phyloP scores from a whole-genome alignment of 2,329 filamentous ascomycete genomes.

The Phyllachora maydis region DNA sequence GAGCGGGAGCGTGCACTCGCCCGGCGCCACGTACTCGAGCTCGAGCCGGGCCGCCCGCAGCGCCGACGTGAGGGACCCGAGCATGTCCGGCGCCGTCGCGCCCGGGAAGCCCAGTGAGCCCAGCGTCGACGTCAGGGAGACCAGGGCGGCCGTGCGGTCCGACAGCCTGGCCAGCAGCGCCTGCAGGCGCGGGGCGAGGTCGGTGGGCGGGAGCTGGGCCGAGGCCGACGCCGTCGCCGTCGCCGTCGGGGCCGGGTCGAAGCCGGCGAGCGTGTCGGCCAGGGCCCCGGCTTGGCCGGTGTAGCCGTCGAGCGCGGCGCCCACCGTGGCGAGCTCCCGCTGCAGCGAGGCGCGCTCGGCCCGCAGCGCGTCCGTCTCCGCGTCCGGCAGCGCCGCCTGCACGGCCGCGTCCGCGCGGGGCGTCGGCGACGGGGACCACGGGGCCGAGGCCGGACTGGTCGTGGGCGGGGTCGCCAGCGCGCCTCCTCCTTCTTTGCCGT shows the following conservation, averaged over 20 bases:
- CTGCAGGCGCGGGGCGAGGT: slow-evolving; percentile 20
- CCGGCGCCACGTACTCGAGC: slow-evolving; percentile 39
- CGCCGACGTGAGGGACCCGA: slow-evolving; percentile 22
- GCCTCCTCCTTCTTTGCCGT: too few species aligned
- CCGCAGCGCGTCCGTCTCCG: slow-evolving; percentile 18
- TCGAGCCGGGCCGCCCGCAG: slow-evolving; percentile 38
- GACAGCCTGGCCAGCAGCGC: slow-evolving; percentile 21
- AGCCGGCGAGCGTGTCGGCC: slow-evolving; percentile 13
- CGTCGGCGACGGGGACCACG: slow-evolving; percentile 11
- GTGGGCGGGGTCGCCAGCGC: slow-evolving; percentile 34
- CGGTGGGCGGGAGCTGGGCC: slow-evolving; percentile 7
- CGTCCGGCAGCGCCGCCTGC: slow-evolving; percentile 20
- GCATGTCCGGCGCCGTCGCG: slow-evolving; percentile 22
- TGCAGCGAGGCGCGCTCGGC: slow-evolving; percentile 26
- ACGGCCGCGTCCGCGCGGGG: slow-evolving; percentile 14
- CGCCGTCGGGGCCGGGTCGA: slow-evolving; percentile 7
- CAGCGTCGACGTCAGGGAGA: slow-evolving; percentile 22
- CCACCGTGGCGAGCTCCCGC: slow-evolving; percentile 25
- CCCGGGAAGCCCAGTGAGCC: slow-evolving; percentile 27
- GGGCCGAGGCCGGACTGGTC: slow-evolving; percentile 23
- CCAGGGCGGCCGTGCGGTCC: slow-evolving; percentile 24
- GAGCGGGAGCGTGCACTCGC: slow-evolving; percentile 31
- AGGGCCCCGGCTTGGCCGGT: slow-evolving; percentile 17
- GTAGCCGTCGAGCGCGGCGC: slow-evolving; percentile 24
- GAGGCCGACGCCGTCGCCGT: slow-evolving; percentile 3